phyloP scores from a whole-genome alignment of 1,284 basidiomycete species.

The Sporisorium scitamineum region DNA sequence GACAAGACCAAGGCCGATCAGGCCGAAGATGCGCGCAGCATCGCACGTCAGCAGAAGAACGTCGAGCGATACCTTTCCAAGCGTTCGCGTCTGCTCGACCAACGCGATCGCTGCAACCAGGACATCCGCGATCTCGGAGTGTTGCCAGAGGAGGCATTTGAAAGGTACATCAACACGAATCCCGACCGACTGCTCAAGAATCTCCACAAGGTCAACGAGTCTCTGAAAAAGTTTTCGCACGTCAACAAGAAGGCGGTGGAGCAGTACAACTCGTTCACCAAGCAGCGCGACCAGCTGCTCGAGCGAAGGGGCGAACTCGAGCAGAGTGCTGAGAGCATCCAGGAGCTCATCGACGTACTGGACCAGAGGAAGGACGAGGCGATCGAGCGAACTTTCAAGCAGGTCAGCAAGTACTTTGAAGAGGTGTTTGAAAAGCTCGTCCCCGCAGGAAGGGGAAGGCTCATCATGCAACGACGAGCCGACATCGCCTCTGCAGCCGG shows the following conservation, averaged over 20 bases:
- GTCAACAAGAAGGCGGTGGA: constrained; percentile 99
- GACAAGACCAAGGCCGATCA: constrained; percentile 86
- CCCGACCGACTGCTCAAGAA: constrained; percentile 90
- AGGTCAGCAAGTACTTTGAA: constrained; percentile 95
- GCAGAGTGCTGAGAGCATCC: constrained; percentile 86
- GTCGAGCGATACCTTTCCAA: constrained; percentile 94
- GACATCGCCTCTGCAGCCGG: constrained; percentile 73
- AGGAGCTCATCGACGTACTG: constrained; percentile 92
- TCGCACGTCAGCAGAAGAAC: constrained; percentile 90
- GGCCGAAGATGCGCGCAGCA: constrained; percentile 83
- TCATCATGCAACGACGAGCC: constrained; percentile 90
- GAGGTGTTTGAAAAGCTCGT: constrained; percentile 98
- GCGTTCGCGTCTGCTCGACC: constrained; percentile 81
- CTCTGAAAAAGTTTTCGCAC: constrained; percentile 93
- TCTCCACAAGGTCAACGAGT: constrained; percentile 88
- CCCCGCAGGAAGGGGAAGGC: constrained; percentile 86
- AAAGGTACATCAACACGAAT: constrained; percentile 85
- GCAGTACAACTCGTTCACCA: constrained; percentile 97
- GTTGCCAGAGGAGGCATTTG: constrained; percentile 94
- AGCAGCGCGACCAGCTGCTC: constrained; percentile 91
- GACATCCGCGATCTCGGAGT: constrained; percentile 96
- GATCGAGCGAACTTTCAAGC: constrained; percentile 97
- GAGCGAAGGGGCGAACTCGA: constrained; percentile 90
- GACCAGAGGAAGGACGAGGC: constrained; percentile 98
- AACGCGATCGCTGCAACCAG: constrained; percentile 92